Percentiles rank a stretch among this genome's conserved stretches.
These are phyloP conservation scores for Pyropia haitanensis DNA, from an alignment of 23 red algal genomes.

Conservation along the genomic window DNA sequence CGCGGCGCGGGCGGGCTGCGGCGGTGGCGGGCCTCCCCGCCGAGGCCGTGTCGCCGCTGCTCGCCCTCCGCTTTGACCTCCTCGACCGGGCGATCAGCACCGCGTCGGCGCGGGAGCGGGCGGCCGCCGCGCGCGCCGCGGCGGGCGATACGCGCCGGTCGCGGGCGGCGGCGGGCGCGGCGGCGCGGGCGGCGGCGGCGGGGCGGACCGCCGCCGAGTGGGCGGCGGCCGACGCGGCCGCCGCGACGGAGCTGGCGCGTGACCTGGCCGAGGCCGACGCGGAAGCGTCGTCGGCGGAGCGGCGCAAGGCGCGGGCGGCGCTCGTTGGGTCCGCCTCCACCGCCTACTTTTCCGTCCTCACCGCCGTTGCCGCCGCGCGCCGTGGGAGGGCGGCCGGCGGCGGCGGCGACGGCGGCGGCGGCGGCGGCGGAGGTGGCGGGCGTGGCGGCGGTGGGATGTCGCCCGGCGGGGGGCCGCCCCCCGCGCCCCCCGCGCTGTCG, in stretches of 20 bases:
- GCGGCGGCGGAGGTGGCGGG: too few relatives aligned
- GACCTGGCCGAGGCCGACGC: constrained; percentile 45
- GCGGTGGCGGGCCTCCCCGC: neutral
- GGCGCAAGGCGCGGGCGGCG: constrained; percentile 24
- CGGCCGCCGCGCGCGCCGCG: constrained; percentile 11
- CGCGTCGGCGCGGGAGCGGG: constrained; percentile 8
- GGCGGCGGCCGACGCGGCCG: constrained; percentile 6
- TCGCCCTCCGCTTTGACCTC: constrained; percentile 32
- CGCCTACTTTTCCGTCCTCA: constrained; percentile 51
- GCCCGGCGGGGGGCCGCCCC: too few relatives aligned
- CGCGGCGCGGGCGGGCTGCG: constrained; percentile 9
- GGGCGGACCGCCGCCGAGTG: neutral
- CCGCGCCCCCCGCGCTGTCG: too few relatives aligned
- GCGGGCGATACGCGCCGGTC: constrained; percentile 11
- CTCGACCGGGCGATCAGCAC: constrained; percentile 22
- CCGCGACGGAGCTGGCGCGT: constrained; percentile 32
- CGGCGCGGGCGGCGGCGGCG: too few relatives aligned
- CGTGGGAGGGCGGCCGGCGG: constrained; percentile 13
- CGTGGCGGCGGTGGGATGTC: too few relatives aligned
- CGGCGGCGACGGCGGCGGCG: too few relatives aligned
- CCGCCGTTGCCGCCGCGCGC: constrained; percentile 30
- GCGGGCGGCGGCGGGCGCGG: neutral
- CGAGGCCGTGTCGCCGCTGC: constrained; percentile 31
- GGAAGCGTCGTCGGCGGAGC: constrained; percentile 32
- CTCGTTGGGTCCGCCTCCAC: constrained; percentile 33